Evolutionary conservation across 768 basidiomycete genomes (phyloP), one percentile per base, ranked within the genome.

Genomic region (Pleurotus citrinopileatus): DNA sequence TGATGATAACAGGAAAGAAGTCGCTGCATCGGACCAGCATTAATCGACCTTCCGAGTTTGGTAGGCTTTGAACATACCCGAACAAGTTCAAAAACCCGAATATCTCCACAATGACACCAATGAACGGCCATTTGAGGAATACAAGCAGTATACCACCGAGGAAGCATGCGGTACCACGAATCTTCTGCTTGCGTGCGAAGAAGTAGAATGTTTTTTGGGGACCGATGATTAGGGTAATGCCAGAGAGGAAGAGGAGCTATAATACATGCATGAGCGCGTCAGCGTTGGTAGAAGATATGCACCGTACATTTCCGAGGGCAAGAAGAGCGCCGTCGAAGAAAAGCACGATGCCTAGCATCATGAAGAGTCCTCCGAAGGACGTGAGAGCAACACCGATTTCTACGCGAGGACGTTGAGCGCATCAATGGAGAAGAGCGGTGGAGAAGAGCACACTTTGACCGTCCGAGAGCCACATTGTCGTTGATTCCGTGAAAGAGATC

Each of bases 41-140:
- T n/a, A 28, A 36, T 17, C 20, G n/a, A 36, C 7, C 13, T 26
- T 10, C 12, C 17, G 29, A 13, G 12, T 5, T 13, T 6, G 36
- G 13, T 36, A 15, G 43, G 20, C 42, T 52, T 53, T n/a, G 53
- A 5, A 64, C 71, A 57, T 66, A 98, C 96, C 96, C 96, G 65
- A 99, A 99, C 38, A 99, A 79, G 67, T 97, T 98, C 63, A 98
- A 72, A 75, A 99, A 99, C 17, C 97, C 97, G 67, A 98, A 94
- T 5, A 87, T 93, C 72, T 99, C 96, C 42, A 99, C 83, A 46
- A 93, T 66, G 73, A 98, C 87, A 34, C 97, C 97, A 57, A 94
- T 70, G 71, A 97, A 94, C 0, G 96, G 94, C 83, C 94, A 91
- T 69, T 95, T 98, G 68, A 91, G 60, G 71, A 99, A 99, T 13